phyloP scores from a whole-genome alignment of 2,329 filamentous ascomycete species.

The Myrmaecium sp. region DNA sequence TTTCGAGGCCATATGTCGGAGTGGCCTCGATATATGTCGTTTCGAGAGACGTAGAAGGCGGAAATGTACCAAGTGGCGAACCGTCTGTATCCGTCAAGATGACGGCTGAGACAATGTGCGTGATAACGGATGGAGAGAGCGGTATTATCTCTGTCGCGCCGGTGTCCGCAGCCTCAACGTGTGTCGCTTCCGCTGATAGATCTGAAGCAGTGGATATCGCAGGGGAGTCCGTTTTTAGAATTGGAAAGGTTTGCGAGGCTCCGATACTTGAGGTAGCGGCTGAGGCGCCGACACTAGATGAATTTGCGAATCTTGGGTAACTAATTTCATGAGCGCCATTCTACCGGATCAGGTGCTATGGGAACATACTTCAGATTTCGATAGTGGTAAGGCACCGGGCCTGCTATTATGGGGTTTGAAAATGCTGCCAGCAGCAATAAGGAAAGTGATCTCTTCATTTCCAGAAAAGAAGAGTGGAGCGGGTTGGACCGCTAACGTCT shows the following conservation, averaged over 20 bases:
- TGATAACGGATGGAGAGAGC: slow-evolving; percentile 13
- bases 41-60: slow-evolving; percentile 12
- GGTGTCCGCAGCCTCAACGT: slow-evolving; percentile 14
- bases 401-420: slow-evolving; percentile 12
- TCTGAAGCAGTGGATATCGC: not conserved
- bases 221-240: slow-evolving; percentile 1
- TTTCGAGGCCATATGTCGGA: slow-evolving; percentile 6
- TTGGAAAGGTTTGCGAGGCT: slow-evolving; percentile 3
- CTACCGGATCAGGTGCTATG: not conserved
- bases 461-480: slow-evolving; percentile 11
- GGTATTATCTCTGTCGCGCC: slow-evolving; percentile 17
- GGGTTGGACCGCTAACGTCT: slow-evolving; percentile 8
- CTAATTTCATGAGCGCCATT: slow-evolving; percentile 9
- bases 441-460: slow-evolving; percentile 11
- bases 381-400: slow-evolving; percentile 15
- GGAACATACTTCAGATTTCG: slow-evolving; percentile 14
- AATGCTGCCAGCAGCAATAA: slow-evolving; percentile 21
- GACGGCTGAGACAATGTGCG: slow-evolving; percentile 11
- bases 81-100: slow-evolving; percentile 17
- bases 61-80: slow-evolving; percentile 14
- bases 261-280: not conserved
- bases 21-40: slow-evolving; percentile 14
- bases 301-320: slow-evolving; percentile 13
- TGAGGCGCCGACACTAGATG: too few species aligned
- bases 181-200: slow-evolving; percentile 2